phyloP scores from a whole-genome alignment of 345 rosid species.

The Aethionema arabicum region DNA sequence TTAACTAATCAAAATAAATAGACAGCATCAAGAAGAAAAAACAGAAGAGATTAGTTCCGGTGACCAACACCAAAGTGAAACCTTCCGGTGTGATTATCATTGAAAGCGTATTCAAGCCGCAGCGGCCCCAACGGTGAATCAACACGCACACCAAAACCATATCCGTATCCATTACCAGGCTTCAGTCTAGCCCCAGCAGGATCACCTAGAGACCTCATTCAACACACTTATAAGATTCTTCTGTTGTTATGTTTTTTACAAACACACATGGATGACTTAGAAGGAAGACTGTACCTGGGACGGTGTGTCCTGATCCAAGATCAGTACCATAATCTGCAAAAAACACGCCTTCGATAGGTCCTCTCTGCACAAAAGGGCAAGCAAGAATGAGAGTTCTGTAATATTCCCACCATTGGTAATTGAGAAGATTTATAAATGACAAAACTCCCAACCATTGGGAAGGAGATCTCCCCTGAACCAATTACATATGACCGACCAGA shows the following conservation, averaged over 20 bases:
- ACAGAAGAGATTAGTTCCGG: conserved; percentile 46
- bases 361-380: conserved; percentile 51
- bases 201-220: conserved; percentile 50
- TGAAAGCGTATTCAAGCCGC: conserved; percentile 83
- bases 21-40: conserved; percentile 13
- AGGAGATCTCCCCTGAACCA: conserved; percentile 83
- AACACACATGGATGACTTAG: conserved; percentile 7
- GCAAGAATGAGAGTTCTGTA: conserved; percentile 12
- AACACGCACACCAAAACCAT: conserved; percentile 79
- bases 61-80: conserved; percentile 94
- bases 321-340: conserved; percentile 92
- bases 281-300: conserved; percentile 58
- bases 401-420: conserved; percentile 45
- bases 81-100: conserved; percentile 58
- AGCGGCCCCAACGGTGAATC: conserved; percentile 89
- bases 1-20: conserved; percentile 3
- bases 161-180: conserved; percentile 93
- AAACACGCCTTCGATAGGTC: conserved; percentile 81
- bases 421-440: conserved; percentile 18
- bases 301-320: conserved; percentile 76
- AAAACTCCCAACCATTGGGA: conserved; percentile 72
- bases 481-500: conserved; percentile 90
- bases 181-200: conserved; percentile 94
- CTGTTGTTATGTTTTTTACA: background rate
- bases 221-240: conserved; percentile 8